Evolutionary conservation across 2,329 filamentous ascomycete genomes (phyloP).

Genomic region (Fusarium sp.): DNA sequence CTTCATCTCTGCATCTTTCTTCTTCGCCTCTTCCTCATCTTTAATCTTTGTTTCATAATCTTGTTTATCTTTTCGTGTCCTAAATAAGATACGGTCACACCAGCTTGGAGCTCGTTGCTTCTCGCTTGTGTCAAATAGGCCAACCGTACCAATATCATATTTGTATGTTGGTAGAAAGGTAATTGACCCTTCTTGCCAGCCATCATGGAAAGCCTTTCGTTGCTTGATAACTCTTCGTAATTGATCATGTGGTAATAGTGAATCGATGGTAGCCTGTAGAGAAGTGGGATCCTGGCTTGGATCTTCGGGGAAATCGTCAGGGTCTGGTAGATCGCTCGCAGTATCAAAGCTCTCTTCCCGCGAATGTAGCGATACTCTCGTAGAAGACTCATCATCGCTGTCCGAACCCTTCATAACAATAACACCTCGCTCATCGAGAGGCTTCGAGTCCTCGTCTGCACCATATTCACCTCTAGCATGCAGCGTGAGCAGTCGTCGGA

Average conservation of each 20-base stretch:
- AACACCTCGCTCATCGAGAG: constrained; percentile 60
- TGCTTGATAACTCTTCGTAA: constrained; percentile 77
- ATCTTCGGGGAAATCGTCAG: constrained; percentile 74
- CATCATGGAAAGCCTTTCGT: constrained; percentile 87
- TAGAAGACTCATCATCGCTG: constrained; percentile 58
- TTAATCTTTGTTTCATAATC: constrained; percentile 70
- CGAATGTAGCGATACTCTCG: constrained; percentile 47
- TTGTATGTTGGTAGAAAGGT: constrained; percentile 96
- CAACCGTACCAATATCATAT: constrained; percentile 94
- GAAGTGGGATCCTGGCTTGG: constrained; percentile 83
- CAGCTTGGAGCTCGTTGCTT: constrained; percentile 93
- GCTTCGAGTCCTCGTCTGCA: constrained; percentile 54
- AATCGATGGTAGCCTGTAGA: constrained; percentile 87
- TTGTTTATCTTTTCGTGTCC: constrained; percentile 77
- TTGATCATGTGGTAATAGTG: constrained; percentile 90
- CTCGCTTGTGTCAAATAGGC: constrained; percentile 93
- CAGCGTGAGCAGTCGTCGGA: constrained; percentile 82
- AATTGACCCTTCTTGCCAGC: constrained; percentile 90
- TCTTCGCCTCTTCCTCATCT: constrained; percentile 74
- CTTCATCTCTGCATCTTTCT: constrained; percentile 87
- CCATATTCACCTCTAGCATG: constrained; percentile 85
- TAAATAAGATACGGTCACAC: constrained; percentile 94
- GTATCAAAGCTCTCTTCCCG: constrained; percentile 54
- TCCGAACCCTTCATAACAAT: constrained; percentile 59
- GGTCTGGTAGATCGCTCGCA: constrained; percentile 62